phyloP scores from a whole-genome alignment of 352 stramenopile genomes.

The Phytophthora melonis region DNA sequence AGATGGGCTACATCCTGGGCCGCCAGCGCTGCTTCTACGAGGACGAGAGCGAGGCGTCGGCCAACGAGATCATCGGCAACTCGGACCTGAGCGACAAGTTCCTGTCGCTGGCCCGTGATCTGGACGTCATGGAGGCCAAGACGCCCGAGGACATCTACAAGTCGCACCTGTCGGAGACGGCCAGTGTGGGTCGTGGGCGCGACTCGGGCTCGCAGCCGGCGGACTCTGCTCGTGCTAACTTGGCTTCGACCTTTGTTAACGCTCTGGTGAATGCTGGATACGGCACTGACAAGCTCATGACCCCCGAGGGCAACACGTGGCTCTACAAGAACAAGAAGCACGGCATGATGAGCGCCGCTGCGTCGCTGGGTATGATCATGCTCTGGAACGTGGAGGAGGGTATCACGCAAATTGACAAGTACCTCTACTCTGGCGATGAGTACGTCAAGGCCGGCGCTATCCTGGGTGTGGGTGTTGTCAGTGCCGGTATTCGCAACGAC shows the following conservation, averaged over 20 bases:
- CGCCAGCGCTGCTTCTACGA: conserved; percentile 95
- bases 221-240: conserved; percentile 98
- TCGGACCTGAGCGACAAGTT: conserved; percentile 97
- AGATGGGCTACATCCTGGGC: conserved; percentile 98
- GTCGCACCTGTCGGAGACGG: conserved; percentile 97
- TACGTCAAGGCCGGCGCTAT: conserved; percentile 98
- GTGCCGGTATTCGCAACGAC: conserved; percentile 95
- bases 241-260: conserved; percentile 99
- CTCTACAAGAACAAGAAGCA: conserved; percentile 99
- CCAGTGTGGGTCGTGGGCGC: conserved; percentile 75
- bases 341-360: conserved; percentile 98
- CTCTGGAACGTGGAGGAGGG: conserved; percentile 99
- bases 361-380: conserved; percentile 98
- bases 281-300: conserved; percentile 97
- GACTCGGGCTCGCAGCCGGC: conserved; percentile 85
- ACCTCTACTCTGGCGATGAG: conserved; percentile 98
- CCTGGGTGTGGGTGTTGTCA: conserved; percentile 97
- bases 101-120: conserved; percentile 95
- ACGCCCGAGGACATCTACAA: conserved; percentile 99
- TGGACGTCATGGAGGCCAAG: conserved; percentile 98
- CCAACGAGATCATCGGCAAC: conserved; percentile 98
- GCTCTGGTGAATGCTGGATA: conserved; percentile 99
- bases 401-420: conserved; percentile 99
- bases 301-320: conserved; percentile 96
- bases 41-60: conserved; percentile 91